Base-by-base conservation (phyloP, 345 rosid species). In the Laguncularia racemosa region DNA sequence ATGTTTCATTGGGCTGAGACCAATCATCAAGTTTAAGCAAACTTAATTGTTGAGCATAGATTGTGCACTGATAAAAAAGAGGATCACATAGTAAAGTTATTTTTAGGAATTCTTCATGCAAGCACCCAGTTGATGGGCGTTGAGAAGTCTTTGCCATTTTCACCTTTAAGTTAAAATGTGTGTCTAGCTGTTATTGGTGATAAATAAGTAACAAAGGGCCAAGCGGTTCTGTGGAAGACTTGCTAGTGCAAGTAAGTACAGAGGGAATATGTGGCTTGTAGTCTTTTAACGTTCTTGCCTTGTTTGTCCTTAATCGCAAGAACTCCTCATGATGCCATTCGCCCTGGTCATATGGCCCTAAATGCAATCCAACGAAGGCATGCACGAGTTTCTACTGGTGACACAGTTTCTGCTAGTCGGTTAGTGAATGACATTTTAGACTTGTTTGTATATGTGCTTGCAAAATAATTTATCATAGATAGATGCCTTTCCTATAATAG, bases 301-400 rank as follows among this genome's bases (percentile, higher is more conserved):
- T 33, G 40, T 49, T 74, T 72, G 56, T 46, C 71, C 81, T 93
- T 93, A 76, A 90, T 81, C 68, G 50, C 14, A 57, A 44, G 44
- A 73, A 93, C 96, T 69, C 80, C 95, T 64, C 99, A 90, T 67
- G 83, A 83, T 18, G 71, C 56, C 55, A 71, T 95, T 58, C 74
- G 67, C 51, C 60, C 70, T 61, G 99, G 87, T 16, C 59, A 75
- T 20, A 78, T 95, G 46, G 97, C 78, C 14, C 58, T 95, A 44
- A 95, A 95, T 80, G 78, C 93, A 26, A 80, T 95, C 71, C 99
- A 95, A 66, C 81, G 99, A 1, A 78, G 97, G 13, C 82, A 76
- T 59, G 88, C 89, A 14, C 85, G 78, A 75, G 97, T 88, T 60
- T 95, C 99, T 6, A 77, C 87, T 50, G 96, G 92, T 20, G 97